Conservation (phyloP, 2,329 filamentous ascomycete species). For the Tolypocladium ophioglossoides region DNA sequence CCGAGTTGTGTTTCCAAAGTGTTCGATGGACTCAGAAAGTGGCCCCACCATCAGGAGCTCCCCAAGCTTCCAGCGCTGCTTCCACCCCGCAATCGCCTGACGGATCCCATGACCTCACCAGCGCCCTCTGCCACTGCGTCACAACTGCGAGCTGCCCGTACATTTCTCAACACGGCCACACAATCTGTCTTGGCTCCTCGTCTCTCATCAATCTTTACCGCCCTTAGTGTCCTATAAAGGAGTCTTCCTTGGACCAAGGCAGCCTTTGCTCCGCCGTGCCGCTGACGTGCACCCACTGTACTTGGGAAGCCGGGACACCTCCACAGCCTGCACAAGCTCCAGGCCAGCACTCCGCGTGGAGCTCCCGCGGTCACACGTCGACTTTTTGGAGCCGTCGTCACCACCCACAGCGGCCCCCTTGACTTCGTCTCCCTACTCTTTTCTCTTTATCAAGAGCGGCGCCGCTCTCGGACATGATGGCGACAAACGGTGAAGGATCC, state of each 20-base stretch:
- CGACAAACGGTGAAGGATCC: constrained; percentile 16
- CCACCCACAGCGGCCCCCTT: neutral
- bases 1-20: too few relatives aligned
- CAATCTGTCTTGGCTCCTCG: neutral
- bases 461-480: constrained; percentile 11
- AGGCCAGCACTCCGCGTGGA: neutral
- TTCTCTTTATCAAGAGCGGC: neutral
- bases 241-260: neutral
- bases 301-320: neutral
- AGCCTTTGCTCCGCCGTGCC: neutral
- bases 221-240: neutral
- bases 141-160: neutral
- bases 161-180: neutral
- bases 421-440: neutral
- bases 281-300: neutral
- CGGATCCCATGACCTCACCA: neutral
- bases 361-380: neutral
- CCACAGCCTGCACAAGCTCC: neutral
- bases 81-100: neutral
- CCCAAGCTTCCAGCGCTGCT: neutral
- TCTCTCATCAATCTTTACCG: neutral
- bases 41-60: constrained; percentile 1
- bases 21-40: neutral
- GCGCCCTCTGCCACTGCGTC: neutral
- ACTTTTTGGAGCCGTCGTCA: neutral